A percentile compares a stretch with the other conserved stretches of the same genome.
These are phyloP conservation scores for Hysterium pulicare DNA, from an alignment of 2,329 filamentous ascomycete genomes.

Conservation along the genomic window DNA sequence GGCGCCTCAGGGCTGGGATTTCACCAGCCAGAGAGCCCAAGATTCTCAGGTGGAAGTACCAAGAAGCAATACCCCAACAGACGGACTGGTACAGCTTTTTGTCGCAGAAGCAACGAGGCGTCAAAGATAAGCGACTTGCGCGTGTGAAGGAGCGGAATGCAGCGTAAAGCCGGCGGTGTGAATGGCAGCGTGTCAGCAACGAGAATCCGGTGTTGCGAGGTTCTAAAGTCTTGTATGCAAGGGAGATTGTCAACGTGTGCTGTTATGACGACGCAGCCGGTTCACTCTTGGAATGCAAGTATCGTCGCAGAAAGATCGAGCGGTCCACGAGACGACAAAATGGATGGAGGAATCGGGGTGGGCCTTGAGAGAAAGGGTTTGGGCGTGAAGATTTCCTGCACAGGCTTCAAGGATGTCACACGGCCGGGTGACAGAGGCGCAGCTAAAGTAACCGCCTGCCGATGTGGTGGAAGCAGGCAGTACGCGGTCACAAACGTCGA, in stretches of 20 bases:
- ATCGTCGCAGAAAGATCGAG: no score
- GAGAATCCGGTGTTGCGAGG: conserved; percentile 1
- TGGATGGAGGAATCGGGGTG: conserved; percentile 1
- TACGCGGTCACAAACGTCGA: conserved; percentile 5
- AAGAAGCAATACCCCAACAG: not conserved
- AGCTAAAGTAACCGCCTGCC: conserved; percentile 5
- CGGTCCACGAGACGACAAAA: no score
- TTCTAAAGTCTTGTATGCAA: conserved; percentile 6
- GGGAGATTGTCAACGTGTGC: conserved; percentile 7
- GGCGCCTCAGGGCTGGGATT: conserved; percentile 1
- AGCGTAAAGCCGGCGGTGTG: conserved; percentile 1
- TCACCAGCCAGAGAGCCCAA: conserved; percentile 2
- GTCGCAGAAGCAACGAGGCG: conserved; percentile 2
- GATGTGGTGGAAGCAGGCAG: not conserved
- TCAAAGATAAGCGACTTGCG: conserved; percentile 4
- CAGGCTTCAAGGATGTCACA: conserved; percentile 6
- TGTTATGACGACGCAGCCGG: no score
- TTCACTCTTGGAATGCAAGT: no score
- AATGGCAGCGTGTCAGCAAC: not conserved
- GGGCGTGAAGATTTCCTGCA: conserved; percentile 4
- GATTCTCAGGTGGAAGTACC: not conserved
- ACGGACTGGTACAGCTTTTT: conserved; percentile 3
- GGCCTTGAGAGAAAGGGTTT: conserved; percentile 6
- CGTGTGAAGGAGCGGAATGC: conserved; percentile 1
- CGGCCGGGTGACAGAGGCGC: conserved; percentile 10